Percentiles rank a stretch among this genome's conserved stretches.
These are phyloP conservation scores for Trichoderma asperellum DNA, from an alignment of 2,329 filamentous ascomycete genomes.

Conservation along the genomic window DNA sequence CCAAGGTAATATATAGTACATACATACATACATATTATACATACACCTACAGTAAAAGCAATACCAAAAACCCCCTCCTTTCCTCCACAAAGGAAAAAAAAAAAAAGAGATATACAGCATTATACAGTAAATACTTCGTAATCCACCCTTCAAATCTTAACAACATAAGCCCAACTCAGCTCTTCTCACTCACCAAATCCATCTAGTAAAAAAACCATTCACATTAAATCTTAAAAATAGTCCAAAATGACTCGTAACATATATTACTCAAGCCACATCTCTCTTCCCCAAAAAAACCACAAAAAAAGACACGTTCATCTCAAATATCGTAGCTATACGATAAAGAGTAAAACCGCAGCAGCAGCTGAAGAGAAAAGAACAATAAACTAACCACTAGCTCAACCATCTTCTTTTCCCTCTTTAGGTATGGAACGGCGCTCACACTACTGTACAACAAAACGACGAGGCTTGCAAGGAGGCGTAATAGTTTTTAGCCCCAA, in stretches of 20 bases:
- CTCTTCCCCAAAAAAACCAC: not conserved
- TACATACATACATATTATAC: not conserved
- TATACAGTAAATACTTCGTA: too few species aligned
- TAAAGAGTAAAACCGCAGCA: not conserved
- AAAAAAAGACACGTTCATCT: not conserved
- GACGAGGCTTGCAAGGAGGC: not conserved
- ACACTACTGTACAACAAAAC: not conserved
- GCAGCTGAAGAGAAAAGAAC: not conserved
- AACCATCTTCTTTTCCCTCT: not conserved
- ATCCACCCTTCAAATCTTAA: too few species aligned
- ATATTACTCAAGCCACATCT: not conserved
- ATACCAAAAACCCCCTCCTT: not conserved
- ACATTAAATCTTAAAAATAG: not conserved
- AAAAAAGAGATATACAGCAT: too few species aligned
- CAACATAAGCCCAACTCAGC: too few species aligned
- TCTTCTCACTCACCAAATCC: not conserved
- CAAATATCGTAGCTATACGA: not conserved
- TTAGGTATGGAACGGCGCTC: not conserved
- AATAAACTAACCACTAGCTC: not conserved
- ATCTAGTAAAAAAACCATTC: not conserved
- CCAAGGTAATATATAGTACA: too few species aligned
- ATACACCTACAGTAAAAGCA: not conserved
- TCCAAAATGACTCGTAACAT: not conserved
- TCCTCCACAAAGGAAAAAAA: not conserved
- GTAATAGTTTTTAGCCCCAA: constrained; percentile 12